These are phyloP conservation scores for Phytophthora pluvialis DNA, from an alignment of 352 stramenopile species.

Conservation along the genomic window DNA sequence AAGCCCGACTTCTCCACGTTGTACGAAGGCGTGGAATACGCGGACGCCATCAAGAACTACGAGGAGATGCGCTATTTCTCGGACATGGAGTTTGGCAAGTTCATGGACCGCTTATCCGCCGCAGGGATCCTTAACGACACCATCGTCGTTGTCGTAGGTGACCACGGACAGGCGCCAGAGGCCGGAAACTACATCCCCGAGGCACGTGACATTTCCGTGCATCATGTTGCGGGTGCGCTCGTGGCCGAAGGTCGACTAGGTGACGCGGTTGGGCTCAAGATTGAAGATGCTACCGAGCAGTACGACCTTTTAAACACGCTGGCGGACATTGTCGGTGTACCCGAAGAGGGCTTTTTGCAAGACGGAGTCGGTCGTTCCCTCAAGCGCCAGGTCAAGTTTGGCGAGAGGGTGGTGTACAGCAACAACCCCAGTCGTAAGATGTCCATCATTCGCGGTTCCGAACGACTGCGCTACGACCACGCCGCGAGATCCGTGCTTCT, in stretches of 20 bases:
- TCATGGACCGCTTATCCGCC: conserved; percentile 53
- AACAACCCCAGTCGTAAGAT: conserved; percentile 64
- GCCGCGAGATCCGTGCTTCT: conserved; percentile 21
- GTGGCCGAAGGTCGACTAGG: conserved; percentile 47
- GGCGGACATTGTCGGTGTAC: conserved; percentile 47
- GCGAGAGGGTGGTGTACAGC: conserved; percentile 48
- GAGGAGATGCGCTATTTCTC: conserved; percentile 59
- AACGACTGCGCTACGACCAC: conserved; percentile 52
- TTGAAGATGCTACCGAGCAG: conserved; percentile 42
- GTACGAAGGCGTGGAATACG: conserved; percentile 34
- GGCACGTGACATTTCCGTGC: conserved; percentile 36
- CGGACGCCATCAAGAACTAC: conserved; percentile 40
- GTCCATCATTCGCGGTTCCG: conserved; percentile 42
- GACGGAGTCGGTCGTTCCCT: conserved; percentile 47
- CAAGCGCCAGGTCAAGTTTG: conserved; percentile 44
- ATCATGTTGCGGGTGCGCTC: conserved; percentile 37
- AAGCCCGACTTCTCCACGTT: conserved; percentile 50
- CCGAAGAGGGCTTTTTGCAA: conserved; percentile 40
- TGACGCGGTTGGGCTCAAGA: conserved; percentile 28
- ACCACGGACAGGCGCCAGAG: conserved; percentile 59
- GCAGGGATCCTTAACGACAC: conserved; percentile 56
- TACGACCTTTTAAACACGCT: conserved; percentile 54
- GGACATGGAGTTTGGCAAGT: conserved; percentile 52
- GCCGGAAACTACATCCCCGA: conserved; percentile 39
- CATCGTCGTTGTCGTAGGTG: conserved; percentile 59